Conservation (phyloP, 257 asterid genomes). For the Ilex asprella region DNA sequence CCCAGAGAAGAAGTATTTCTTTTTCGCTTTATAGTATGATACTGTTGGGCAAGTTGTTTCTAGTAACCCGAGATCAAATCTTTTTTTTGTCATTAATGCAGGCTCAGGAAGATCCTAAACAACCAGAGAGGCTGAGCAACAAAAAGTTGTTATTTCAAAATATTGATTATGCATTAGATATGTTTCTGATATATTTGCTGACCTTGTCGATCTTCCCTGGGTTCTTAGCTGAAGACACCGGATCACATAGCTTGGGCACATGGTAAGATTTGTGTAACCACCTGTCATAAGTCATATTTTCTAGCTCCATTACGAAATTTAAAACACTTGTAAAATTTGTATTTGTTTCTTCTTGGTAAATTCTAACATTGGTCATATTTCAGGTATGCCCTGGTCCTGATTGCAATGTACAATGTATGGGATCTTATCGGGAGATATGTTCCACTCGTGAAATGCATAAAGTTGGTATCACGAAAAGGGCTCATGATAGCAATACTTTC, state of each 20-base stretch:
- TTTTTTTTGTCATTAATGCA: constrained; percentile 6
- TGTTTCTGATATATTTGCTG: constrained; percentile 28
- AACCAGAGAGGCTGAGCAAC: constrained; percentile 27
- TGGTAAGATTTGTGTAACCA: constrained; percentile 17
- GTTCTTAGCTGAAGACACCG: constrained; percentile 39
- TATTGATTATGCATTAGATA: constrained; percentile 33
- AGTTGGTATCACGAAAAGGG: constrained; percentile 30
- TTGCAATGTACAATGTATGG: constrained; percentile 38
- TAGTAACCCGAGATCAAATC: neutral
- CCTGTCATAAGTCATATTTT: neutral
- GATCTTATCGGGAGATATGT: constrained; percentile 43
- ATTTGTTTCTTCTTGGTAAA: neutral
- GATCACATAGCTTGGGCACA: constrained; percentile 33
- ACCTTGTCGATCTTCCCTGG: constrained; percentile 44
- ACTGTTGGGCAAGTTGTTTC: neutral
- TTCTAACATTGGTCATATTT: neutral
- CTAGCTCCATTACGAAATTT: neutral
- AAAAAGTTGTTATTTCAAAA: constrained; percentile 28
- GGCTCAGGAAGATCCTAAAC: constrained; percentile 15
- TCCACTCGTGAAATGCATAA: constrained; percentile 26
- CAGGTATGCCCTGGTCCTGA: constrained; percentile 37
- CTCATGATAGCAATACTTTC: constrained; percentile 14
- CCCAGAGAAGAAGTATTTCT: constrained; percentile 13
- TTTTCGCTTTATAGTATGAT: neutral
- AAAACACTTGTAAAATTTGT: neutral